Base-by-base conservation (phyloP, 2,329 filamentous ascomycete species). In the Coniochaeta sp. region DNA sequence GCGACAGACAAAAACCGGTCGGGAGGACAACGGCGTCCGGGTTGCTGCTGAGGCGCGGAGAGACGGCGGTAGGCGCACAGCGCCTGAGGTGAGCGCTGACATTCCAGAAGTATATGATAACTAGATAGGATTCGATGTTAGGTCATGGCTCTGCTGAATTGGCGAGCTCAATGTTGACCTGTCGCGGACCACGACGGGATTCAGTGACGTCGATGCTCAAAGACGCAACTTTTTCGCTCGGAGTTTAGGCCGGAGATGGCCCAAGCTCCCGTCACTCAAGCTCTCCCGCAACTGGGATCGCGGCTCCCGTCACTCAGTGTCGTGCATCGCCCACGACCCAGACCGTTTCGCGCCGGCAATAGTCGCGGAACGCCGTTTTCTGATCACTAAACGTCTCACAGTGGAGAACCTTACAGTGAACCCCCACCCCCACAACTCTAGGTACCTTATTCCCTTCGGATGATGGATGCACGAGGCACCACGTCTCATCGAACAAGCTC, bases 1-100 rank as follows among this genome's bases (percentile, higher is more conserved):
- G 61, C 67, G 67, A 67, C 70, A 72, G 58, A 72, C 59, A 59
- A 70, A 31, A 24, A 12, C 6, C 12, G 47, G 22, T 11, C 26
- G 47, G 47, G 47, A n/a, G 24, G 22, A 31, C 12, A 14, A n/a
- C n/a, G n/a, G n/a, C 5, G 47, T 17, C 7, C 3, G 19, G 24
- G 22, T 17, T 17, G 47, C 47, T 28, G 24, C 24, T 2, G 24
- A 17, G 24, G 47, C 24, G 6, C 47, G 47, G 47, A 52, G 47
- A 52, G 24, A 24, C 2, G 12, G 6, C n/a, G 47, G 47, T 6
- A 52, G 47, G 24, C 47, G 47, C 47, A 52, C 17, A 17, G 47
- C 47, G 47, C 47, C 24, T 52, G 47, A 4, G 11, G 47, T n/a
- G 26, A 52, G 24, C 6, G 22, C 3, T 6, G 47, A 12, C 47